phyloP scores from a whole-genome alignment of 192 early-diverging fungal species.

The Rhizophagus sp. region DNA sequence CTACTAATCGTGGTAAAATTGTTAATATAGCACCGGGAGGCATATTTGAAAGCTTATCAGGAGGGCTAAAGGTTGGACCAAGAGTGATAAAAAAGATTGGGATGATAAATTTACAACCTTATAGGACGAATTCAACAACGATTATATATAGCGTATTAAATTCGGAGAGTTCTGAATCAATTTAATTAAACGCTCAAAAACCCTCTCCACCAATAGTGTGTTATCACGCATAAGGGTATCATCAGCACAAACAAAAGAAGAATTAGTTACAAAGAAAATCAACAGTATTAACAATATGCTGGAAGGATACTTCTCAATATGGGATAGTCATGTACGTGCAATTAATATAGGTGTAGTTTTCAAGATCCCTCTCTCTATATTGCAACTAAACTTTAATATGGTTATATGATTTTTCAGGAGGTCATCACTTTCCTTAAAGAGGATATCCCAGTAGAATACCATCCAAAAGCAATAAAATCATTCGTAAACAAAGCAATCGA shows the following conservation, averaged over 20 bases:
- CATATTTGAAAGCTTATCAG: slow-evolving; percentile 40
- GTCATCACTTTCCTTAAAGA: slow-evolving; percentile 70
- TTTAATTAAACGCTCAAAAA: background rate
- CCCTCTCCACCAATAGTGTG: slow-evolving; percentile 23
- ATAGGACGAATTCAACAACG: slow-evolving; percentile 48
- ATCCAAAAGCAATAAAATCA: slow-evolving; percentile 31
- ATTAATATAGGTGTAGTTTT: slow-evolving; percentile 20
- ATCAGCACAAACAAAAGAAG: slow-evolving; percentile 37
- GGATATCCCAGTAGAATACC: slow-evolving; percentile 32
- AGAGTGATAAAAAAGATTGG: slow-evolving; percentile 46
- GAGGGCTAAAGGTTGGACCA: slow-evolving; percentile 46
- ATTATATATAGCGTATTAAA: slow-evolving; percentile 43
- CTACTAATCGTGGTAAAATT: slow-evolving; percentile 59
- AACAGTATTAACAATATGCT: slow-evolving; percentile 33
- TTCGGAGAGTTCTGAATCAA: slow-evolving; percentile 22
- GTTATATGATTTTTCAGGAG: slow-evolving; percentile 59
- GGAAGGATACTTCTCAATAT: slow-evolving; percentile 28
- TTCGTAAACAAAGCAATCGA: slow-evolving; percentile 47
- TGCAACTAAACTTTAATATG: slow-evolving; percentile 39
- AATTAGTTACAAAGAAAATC: slow-evolving; percentile 32
- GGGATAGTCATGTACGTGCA: slow-evolving; percentile 36
- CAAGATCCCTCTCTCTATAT: too few species aligned
- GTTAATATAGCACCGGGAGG: slow-evolving; percentile 59
- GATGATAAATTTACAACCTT: slow-evolving; percentile 45
- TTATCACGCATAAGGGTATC: too few species aligned